Conservation (phyloP, 306 rosid genomes). For the Begonia masoniana region DNA sequence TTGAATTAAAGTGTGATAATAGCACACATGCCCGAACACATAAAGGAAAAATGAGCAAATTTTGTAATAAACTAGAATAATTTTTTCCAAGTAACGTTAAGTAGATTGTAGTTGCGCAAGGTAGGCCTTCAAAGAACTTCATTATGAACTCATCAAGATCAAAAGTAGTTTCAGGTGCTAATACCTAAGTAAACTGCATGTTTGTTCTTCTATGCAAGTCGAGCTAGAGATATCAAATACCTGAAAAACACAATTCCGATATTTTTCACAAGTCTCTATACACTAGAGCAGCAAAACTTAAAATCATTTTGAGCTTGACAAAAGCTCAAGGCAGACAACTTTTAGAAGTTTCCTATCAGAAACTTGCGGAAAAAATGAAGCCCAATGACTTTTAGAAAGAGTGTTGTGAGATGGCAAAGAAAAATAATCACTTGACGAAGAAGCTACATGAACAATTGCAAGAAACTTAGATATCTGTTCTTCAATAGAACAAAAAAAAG, state of each 20-base stretch:
- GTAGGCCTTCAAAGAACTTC: slow-evolving; percentile 50
- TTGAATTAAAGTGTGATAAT: slow-evolving; percentile 50
- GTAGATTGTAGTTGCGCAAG: slow-evolving; percentile 46
- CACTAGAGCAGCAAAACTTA: slow-evolving; percentile 1
- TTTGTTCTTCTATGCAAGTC: slow-evolving; percentile 25
- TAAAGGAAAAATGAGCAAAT: slow-evolving; percentile 36
- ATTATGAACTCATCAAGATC: slow-evolving; percentile 54
- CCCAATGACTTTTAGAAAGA: slow-evolving; percentile 60
- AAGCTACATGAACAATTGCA: slow-evolving; percentile 45
- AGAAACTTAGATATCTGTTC: slow-evolving; percentile 78
- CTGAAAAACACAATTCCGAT: slow-evolving; percentile 22
- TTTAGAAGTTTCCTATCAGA: slow-evolving; percentile 17
- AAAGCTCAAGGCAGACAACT: too few species aligned
- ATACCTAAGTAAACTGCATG: slow-evolving; percentile 34
- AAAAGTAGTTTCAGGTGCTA: slow-evolving; percentile 37
- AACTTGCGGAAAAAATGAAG: slow-evolving; percentile 89
- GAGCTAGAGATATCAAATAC: slow-evolving; percentile 30
- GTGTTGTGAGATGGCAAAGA: slow-evolving; percentile 38
- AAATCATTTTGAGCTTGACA: neutral
- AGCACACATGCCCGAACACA: slow-evolving; percentile 61
- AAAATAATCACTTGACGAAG: slow-evolving; percentile 39
- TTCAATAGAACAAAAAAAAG: slow-evolving; percentile 1
- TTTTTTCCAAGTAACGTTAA: slow-evolving; percentile 62
- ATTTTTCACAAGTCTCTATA: slow-evolving; percentile 3
- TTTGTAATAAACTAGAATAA: slow-evolving; percentile 44